These are phyloP conservation scores for Hebeloma cylindrosporum DNA, from an alignment of 768 basidiomycete genomes.

Conservation along the genomic window DNA sequence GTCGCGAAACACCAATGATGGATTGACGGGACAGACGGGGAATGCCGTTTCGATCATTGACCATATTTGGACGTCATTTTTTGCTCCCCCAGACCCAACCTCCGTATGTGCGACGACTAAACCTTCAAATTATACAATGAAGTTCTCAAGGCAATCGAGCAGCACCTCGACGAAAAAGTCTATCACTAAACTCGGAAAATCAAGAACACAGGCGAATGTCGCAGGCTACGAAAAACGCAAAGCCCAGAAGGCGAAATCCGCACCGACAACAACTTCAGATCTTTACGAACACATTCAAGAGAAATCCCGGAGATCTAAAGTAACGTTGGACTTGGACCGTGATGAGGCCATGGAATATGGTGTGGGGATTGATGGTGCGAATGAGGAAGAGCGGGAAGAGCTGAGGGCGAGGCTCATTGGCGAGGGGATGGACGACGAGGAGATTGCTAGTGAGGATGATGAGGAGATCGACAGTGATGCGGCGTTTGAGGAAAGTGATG, in stretches of 20 bases:
- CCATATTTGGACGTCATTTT: too few species aligned
- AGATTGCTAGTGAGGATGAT: conserved; percentile 69
- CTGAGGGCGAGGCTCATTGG: conserved; percentile 49
- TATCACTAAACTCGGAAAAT: conserved; percentile 13
- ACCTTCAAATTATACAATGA: too few species aligned
- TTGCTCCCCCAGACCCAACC: too few species aligned
- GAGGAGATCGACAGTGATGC: conserved; percentile 86
- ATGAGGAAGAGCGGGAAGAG: conserved; percentile 40
- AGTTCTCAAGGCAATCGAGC: too few species aligned
- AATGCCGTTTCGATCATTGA: too few species aligned
- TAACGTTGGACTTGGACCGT: conserved; percentile 54
- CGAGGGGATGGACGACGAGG: conserved; percentile 50
- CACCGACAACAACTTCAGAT: conserved; percentile 40
- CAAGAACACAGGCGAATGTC: conserved; percentile 40
- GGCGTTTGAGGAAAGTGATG: conserved; percentile 81
- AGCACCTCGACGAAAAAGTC: conserved; percentile 9
- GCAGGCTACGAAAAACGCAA: conserved; percentile 54
- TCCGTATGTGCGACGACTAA: too few species aligned
- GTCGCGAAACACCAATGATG: too few species aligned
- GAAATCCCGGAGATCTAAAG: conserved; percentile 48
- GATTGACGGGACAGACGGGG: too few species aligned
- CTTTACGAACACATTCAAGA: conserved; percentile 65
- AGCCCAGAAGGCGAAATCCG: conserved; percentile 41
- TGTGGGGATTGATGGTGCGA: conserved; percentile 41
- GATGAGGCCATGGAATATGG: conserved; percentile 50